Evolutionary conservation across 1,284 basidiomycete genomes (phyloP), one percentile per base, ranked within the genome.

Genomic region (Boletus calvinii): DNA sequence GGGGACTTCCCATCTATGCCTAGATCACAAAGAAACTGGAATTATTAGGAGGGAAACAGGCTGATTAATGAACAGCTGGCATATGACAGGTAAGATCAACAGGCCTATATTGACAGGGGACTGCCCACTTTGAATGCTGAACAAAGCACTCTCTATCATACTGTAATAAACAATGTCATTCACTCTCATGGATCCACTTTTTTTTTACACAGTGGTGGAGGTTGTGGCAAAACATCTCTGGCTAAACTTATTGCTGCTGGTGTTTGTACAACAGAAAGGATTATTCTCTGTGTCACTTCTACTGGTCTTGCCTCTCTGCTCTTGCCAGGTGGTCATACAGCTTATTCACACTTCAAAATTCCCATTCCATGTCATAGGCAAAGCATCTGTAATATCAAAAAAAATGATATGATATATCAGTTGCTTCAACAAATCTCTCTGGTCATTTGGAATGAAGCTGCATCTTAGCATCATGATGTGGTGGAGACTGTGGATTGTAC

Each of bases 161-260:
- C 47, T 15, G 53, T 62, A 0, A 41, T 62, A 2, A 0, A 56
- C 3, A 59, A 49, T 59, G 50, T 56, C 3, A 4, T 20, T 20
- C 46, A 53, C 5, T 3, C 8, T 3, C 3, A 8, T 35, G 51
- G 53, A 10, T 1, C 15, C 0, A 1, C 57, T 0, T 79, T 77
- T 58, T 81, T 79, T 54, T 48, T 81, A 10, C 59, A 77, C 52
- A 75, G 78, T 37, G 61, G 72, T 26, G 78, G 73, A 43, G 78
- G 78, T 0, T 72, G 70, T 53, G 77, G 77, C 2, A 83, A 81
- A 54, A 81, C 77, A 0, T 81, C 71, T 62, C 39, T 79, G 0
- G 74, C 73, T 52, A 77, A 73, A 9, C 69, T 73, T 0, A 52
- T 81, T 39, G 69, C 70, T 51, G 42, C 64, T 47, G 36, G 52